Base-by-base conservation (phyloP, 768 basidiomycete species). In the Tylopilus rubrobrunneus region DNA sequence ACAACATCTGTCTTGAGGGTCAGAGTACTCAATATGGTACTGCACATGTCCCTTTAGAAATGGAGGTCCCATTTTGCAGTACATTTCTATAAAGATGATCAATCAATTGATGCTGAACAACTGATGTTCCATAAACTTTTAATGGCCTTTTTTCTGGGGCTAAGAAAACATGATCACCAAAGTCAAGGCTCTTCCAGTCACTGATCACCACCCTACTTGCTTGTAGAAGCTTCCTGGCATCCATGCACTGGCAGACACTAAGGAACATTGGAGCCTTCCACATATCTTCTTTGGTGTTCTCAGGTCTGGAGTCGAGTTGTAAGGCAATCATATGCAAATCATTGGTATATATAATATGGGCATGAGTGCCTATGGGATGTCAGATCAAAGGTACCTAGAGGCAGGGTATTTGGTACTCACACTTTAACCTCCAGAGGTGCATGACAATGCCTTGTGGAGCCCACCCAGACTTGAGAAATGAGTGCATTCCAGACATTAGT, bases 401-500 rank as follows among this genome's bases (percentile, higher is more conserved):
- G 14, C 3, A 39, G 33, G 45, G 21, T 15, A 37, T 23, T 34
- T 1, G 15, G 37, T 27, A 69, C 73, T 62, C 58, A 86, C 93
- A 74, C 73, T 60, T 79, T 74, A 39, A 97, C 72, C 68, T 98
- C 90, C n/a, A 76, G 63, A 12, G 89, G 78, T 25, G 84, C 84
- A 66, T 86, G 84, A 68, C 93, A 96, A 73, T 98, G 98, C 2
- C 94, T 92, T 7, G 84, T 83, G 39, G 98, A 79, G 25, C 95
- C 91, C 25, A 83, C 77, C 97, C 97, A 99, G 19, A 96, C 83
- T 69, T 99, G 97, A 10, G 87, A 85, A 23, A 98, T 85, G 43
- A 98, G 79, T 11, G 96, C 93, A 58, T 83, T 89, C 92, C 93
- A 99, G 36, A 98, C 86, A 71, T 98, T 99, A 14, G 88, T 89